These are phyloP conservation scores for Pleurostoma richardsiae DNA, from an alignment of 2,329 filamentous ascomycete species.

Conservation along the genomic window DNA sequence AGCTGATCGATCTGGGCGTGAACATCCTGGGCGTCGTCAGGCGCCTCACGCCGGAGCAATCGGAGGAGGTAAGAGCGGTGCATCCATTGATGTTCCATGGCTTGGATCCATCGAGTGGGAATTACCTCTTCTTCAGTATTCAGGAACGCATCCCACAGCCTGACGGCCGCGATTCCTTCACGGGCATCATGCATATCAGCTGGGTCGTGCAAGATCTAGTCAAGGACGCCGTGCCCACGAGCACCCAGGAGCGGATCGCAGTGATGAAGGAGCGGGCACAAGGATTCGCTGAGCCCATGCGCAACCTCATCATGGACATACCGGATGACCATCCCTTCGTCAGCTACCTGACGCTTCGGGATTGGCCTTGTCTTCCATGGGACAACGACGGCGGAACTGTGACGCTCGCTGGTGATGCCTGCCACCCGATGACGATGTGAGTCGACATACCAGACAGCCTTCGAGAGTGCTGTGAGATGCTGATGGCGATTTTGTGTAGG, in stretches of 20 bases:
- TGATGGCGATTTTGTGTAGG: no score
- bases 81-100: constrained; percentile 52
- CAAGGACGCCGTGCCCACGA: constrained; percentile 25
- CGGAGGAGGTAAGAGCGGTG: constrained; percentile 33
- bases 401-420: constrained; percentile 47
- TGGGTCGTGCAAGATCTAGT: constrained; percentile 30
- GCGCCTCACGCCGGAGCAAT: constrained; percentile 29
- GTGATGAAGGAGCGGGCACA: constrained; percentile 32
- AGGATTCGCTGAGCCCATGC: constrained; percentile 30
- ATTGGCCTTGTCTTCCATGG: constrained; percentile 30
- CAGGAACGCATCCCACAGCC: constrained; percentile 27
- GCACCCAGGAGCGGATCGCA: constrained; percentile 22
- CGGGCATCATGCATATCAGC: constrained; percentile 38
- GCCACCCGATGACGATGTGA: constrained; percentile 54
- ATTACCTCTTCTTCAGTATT: constrained; percentile 45
- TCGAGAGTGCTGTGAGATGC: no score
- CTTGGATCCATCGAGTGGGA: constrained; percentile 41
- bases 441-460: no score
- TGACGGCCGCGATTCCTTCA: constrained; percentile 25
- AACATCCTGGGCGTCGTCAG: constrained; percentile 30
- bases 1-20: constrained; percentile 27
- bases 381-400: constrained; percentile 34
- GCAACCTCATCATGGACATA: constrained; percentile 33
- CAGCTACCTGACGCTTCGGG: constrained; percentile 17
- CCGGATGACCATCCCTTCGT: constrained; percentile 22